Conservation (phyloP, 2,329 filamentous ascomycete species). For the Aspergillus amoenus region DNA sequence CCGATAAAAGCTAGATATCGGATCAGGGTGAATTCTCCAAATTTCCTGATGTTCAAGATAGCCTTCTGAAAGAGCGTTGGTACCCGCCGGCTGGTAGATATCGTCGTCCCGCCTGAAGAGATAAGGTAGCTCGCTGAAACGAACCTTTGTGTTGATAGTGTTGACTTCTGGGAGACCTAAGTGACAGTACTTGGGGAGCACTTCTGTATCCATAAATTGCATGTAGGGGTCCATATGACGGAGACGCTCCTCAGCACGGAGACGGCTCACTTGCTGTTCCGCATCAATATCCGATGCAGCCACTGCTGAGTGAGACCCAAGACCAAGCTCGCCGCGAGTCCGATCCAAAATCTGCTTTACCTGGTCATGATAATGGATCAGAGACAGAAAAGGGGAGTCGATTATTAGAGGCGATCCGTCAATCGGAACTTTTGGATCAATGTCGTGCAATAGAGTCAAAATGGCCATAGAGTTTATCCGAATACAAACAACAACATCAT, state of each 20-base stretch:
- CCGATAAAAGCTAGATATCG: no score
- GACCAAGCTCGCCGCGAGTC: neutral
- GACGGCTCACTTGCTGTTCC: neutral
- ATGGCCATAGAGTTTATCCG: no score
- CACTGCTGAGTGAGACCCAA: neutral
- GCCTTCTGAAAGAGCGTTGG: neutral
- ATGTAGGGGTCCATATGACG: neutral
- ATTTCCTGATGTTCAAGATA: neutral
- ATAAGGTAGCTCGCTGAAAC: neutral
- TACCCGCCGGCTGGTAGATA: neutral
- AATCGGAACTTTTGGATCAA: no score
- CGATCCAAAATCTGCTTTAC: neutral
- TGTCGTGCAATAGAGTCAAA: no score
- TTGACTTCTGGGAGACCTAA: no score
- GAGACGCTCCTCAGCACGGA: neutral
- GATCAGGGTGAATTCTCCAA: neutral
- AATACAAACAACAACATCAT: no score
- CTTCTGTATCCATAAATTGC: neutral
- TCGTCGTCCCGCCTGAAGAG: neutral
- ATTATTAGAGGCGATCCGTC: neutral
- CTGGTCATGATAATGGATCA: neutral
- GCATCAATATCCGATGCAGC: neutral
- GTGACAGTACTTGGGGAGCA: neutral
- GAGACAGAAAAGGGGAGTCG: neutral
- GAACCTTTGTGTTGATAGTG: neutral